Percentiles rank a stretch among this genome's conserved stretches.
Conservation (phyloP, 2,329 filamentous ascomycete genomes). For the Colletotrichum kahawae region DNA sequence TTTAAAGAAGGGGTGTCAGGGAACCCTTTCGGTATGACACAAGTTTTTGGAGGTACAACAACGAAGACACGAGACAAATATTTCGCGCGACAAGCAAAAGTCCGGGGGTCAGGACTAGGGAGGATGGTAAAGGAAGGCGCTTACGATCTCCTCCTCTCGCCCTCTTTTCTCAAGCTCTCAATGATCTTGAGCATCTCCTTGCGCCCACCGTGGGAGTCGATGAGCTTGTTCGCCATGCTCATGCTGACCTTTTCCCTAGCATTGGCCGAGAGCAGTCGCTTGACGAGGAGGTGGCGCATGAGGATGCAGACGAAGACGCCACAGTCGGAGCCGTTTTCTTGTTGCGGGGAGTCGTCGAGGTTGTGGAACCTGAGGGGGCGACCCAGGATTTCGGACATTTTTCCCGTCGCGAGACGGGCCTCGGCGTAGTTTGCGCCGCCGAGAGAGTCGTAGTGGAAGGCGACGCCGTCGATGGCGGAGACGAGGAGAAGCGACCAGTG, state of each 20-base stretch:
- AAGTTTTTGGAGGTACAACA: background rate
- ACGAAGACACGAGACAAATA: background rate
- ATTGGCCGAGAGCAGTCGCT: slow-evolving; percentile 79
- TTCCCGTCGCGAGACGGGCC: slow-evolving; percentile 71
- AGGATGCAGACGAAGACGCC: slow-evolving; percentile 95
- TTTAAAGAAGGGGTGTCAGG: slow-evolving; percentile 18
- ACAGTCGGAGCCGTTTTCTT: slow-evolving; percentile 92
- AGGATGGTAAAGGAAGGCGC: slow-evolving; percentile 36
- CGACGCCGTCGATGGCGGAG: slow-evolving; percentile 83
- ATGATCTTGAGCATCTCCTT: slow-evolving; percentile 94
- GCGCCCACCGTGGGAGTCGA: slow-evolving; percentile 79
- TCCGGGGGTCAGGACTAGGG: background rate
- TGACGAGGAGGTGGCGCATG: slow-evolving; percentile 92
- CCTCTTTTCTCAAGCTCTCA: slow-evolving; percentile 84
- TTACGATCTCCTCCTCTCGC: slow-evolving; percentile 81
- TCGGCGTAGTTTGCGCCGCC: slow-evolving; percentile 76
- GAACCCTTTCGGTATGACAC: background rate
- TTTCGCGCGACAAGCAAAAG: background rate
- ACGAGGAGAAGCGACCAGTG: slow-evolving; percentile 97
- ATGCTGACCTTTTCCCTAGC: slow-evolving; percentile 89
- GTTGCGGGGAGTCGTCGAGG: slow-evolving; percentile 84
- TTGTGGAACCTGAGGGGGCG: slow-evolving; percentile 77
- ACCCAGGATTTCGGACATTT: slow-evolving; percentile 72
- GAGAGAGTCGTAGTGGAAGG: slow-evolving; percentile 96
- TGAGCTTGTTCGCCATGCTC: slow-evolving; percentile 85